Evolutionary conservation across 2,329 filamentous ascomycete genomes (phyloP).

Genomic region (Claviceps spartinae): DNA sequence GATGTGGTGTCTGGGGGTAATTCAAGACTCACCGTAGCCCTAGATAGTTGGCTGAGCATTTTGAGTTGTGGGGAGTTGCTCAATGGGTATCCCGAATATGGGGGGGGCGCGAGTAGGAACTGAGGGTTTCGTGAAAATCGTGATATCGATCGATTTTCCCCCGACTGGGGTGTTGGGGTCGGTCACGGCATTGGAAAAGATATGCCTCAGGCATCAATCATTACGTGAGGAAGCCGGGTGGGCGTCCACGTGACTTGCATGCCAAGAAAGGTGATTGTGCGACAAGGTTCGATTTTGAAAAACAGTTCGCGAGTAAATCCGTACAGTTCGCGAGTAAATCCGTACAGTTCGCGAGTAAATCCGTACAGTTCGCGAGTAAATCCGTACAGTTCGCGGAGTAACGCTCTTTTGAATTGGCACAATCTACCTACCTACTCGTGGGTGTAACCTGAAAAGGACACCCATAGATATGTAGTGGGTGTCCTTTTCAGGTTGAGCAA

Average conservation of each 20-base stretch:
- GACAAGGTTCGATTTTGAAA: too few relatives aligned
- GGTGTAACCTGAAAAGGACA: too few relatives aligned
- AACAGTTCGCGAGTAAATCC: too few relatives aligned
- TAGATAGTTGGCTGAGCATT: conserved; percentile 43
- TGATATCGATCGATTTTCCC: conserved; percentile 22
- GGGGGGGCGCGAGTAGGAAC: conserved; percentile 16
- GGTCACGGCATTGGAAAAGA: conserved; percentile 6
- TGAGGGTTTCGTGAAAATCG: conserved; percentile 34
- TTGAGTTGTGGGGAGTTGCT: conserved; percentile 33
- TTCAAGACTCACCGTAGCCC: conserved; percentile 39
- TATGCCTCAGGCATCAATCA: conserved; percentile 13
- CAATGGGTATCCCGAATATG: conserved; percentile 27
- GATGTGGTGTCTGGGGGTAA: not conserved
- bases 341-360: too few relatives aligned
- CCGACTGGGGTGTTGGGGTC: conserved; percentile 11
- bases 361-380: too few relatives aligned
- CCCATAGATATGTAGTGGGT: too few relatives aligned
- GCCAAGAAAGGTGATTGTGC: not conserved
- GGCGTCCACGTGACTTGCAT: not conserved
- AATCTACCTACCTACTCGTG: too few relatives aligned
- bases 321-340: too few relatives aligned
- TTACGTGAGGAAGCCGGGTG: not conserved
- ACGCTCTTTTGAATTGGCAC: too few relatives aligned
- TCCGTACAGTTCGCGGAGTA: too few relatives aligned
- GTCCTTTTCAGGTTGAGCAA: too few relatives aligned